phyloP scores from a whole-genome alignment of 768 basidiomycete genomes.

The Lactarius evosmus region DNA sequence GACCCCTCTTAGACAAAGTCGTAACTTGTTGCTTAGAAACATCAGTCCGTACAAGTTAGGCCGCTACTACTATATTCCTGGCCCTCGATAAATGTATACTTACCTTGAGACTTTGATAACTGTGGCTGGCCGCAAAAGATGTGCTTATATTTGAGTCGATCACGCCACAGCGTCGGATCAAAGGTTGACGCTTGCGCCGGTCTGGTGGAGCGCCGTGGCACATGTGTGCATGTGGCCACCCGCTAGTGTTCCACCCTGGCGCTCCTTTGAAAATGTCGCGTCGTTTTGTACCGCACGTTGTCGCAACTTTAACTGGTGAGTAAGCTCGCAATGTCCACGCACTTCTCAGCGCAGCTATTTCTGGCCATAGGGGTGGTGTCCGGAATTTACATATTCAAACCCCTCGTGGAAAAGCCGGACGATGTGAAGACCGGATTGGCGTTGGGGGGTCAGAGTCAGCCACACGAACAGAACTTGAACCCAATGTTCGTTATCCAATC shows the following conservation, averaged over 20 bases:
- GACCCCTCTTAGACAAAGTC: not conserved
- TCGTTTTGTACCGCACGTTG: conserved; percentile 9
- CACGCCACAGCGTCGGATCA: conserved; percentile 16
- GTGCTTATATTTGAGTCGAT: not conserved
- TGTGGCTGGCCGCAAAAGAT: not conserved
- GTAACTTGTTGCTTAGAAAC: not conserved
- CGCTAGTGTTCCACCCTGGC: not conserved
- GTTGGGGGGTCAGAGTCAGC: not conserved
- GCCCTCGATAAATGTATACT: not conserved
- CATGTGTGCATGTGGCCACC: not conserved
- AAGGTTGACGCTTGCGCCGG: conserved; percentile 18
- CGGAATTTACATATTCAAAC: conserved; percentile 23
- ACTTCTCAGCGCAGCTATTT: not conserved
- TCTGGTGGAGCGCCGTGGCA: not conserved
- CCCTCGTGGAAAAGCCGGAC: conserved; percentile 8
- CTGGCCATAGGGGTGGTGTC: conserved; percentile 18
- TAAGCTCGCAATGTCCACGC: not conserved
- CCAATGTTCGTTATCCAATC: not conserved
- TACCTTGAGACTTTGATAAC: not conserved
- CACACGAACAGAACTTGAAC: not conserved
- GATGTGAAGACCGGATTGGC: not conserved
- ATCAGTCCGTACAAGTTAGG: no score
- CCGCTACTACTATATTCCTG: not conserved
- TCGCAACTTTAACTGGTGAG: conserved; percentile 55
- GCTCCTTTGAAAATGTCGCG: conserved; percentile 9